Conservation (phyloP, 2,329 filamentous ascomycete species). For the Epicoccum sorghinum region DNA sequence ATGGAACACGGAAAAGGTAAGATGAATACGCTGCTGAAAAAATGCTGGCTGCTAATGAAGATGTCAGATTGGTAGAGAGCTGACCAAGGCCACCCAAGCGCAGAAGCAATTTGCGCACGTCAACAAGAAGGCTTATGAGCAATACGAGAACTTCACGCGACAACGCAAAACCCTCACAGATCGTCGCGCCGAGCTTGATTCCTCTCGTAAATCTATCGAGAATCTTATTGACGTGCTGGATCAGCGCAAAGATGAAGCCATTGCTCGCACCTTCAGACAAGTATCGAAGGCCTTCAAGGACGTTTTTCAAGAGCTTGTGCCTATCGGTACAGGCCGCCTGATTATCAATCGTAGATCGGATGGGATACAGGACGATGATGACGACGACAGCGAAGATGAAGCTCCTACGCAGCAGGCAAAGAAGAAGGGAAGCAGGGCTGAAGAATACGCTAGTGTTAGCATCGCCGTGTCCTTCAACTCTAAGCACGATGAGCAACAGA, state of each 20-base stretch:
- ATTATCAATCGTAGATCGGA: constrained; percentile 93
- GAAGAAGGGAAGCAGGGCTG: constrained; percentile 60
- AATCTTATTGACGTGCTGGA: constrained; percentile 92
- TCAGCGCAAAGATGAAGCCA: constrained; percentile 95
- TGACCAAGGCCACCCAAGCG: constrained; percentile 90
- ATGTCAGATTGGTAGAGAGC: constrained; percentile 54
- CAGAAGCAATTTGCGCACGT: constrained; percentile 97
- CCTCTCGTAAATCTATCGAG: constrained; percentile 84
- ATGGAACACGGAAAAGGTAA: constrained; percentile 77
- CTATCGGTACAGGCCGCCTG: constrained; percentile 86
- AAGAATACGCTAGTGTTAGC: constrained; percentile 95
- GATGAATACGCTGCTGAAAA: constrained; percentile 32
- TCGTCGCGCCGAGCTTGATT: constrained; percentile 84
- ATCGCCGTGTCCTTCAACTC: constrained; percentile 99
- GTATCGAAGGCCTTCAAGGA: constrained; percentile 91
- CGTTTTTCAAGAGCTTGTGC: constrained; percentile 94
- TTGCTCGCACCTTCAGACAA: constrained; percentile 98
- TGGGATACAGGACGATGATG: constrained; percentile 68
- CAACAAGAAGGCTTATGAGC: constrained; percentile 99
- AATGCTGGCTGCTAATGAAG: constrained; percentile 20
- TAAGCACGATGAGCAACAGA: constrained; percentile 96
- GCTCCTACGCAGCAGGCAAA: constrained; percentile 35
- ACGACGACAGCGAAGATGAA: constrained; percentile 56
- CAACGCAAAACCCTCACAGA: constrained; percentile 87
- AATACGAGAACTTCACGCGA: constrained; percentile 95